Evolutionary conservation across 2,329 filamentous ascomycete species (phyloP).

Genomic region (Cercospora brassicicola): DNA sequence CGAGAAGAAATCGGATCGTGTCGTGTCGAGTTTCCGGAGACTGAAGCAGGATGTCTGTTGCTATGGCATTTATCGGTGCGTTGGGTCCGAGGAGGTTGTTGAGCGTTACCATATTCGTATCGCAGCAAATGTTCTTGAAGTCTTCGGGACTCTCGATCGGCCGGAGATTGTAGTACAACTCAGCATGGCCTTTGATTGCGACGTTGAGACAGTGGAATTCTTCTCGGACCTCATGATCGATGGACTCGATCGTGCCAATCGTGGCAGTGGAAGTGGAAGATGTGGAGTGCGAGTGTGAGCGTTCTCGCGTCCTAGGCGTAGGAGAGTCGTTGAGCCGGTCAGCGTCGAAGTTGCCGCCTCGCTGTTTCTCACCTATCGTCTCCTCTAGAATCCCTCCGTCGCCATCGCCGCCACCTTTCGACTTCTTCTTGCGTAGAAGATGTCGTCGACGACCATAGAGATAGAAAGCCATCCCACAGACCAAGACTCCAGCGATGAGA

Average conservation of each 20-base stretch:
- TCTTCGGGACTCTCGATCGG: neutral
- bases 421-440: conserved; percentile 2
- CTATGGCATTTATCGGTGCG: conserved; percentile 12
- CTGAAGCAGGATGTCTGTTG: conserved; percentile 16
- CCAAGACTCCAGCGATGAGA: conserved; percentile 9
- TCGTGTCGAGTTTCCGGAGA: conserved; percentile 15
- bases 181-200: conserved; percentile 13
- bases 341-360: neutral
- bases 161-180: conserved; percentile 12
- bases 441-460: conserved; percentile 10
- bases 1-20: conserved; percentile 20
- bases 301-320: neutral
- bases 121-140: neutral
- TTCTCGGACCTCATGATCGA: conserved; percentile 13
- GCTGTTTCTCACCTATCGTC: conserved; percentile 3
- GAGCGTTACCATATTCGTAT: conserved; percentile 13
- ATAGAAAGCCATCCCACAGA: conserved; percentile 6
- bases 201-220: conserved; percentile 11
- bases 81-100: conserved; percentile 7
- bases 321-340: neutral
- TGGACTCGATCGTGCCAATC: conserved; percentile 10
- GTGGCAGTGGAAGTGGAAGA: conserved; percentile 12
- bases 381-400: conserved; percentile 7
- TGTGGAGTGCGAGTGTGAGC: neutral
- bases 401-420: neutral